Evolutionary conservation across 805 yeast species (phyloP).

Genomic region (Ogataea zsoltii): DNA sequence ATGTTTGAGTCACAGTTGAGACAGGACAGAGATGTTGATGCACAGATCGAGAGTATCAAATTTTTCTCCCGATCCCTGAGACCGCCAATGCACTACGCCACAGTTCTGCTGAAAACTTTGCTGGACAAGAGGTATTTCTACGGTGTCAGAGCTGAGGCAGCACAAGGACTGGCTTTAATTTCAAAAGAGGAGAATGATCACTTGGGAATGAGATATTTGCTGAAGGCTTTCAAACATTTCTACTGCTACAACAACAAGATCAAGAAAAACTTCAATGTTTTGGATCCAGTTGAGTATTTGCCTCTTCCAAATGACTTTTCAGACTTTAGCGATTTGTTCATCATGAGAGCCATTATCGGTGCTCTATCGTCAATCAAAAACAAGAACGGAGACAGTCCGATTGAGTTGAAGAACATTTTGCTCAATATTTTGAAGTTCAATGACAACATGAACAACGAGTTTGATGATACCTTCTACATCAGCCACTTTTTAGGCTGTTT

Average conservation of each 20-base stretch:
- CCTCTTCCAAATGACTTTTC: slow-evolving; percentile 84
- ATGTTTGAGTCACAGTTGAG: slow-evolving; percentile 94
- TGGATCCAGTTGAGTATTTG: slow-evolving; percentile 43
- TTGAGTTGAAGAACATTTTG: slow-evolving; percentile 59
- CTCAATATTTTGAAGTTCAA: slow-evolving; percentile 76
- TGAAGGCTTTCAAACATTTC: slow-evolving; percentile 64
- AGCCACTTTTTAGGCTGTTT: slow-evolving; percentile 57
- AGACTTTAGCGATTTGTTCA: slow-evolving; percentile 64
- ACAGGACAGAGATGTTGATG: slow-evolving; percentile 95
- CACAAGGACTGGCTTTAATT: slow-evolving; percentile 68
- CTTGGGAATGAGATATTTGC: slow-evolving; percentile 71
- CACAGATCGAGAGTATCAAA: slow-evolving; percentile 81
- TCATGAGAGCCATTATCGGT: slow-evolving; percentile 67
- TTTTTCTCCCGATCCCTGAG: slow-evolving; percentile 64
- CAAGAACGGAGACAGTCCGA: slow-evolving; percentile 57
- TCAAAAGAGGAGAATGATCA: slow-evolving; percentile 63
- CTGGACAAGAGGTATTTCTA: slow-evolving; percentile 85
- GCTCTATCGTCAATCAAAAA: slow-evolving; percentile 64
- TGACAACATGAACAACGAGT: slow-evolving; percentile 79
- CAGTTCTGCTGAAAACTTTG: slow-evolving; percentile 74
- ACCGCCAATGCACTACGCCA: slow-evolving; percentile 67
- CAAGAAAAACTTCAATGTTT: slow-evolving; percentile 22
- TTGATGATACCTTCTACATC: slow-evolving; percentile 70
- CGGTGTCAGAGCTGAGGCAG: slow-evolving; percentile 88
- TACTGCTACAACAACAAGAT: slow-evolving; percentile 66